Percentiles rank a stretch among this genome's conserved stretches.
These are phyloP conservation scores for Elsinoe fawcettii DNA, from an alignment of 2,329 filamentous ascomycete species.

Conservation along the genomic window DNA sequence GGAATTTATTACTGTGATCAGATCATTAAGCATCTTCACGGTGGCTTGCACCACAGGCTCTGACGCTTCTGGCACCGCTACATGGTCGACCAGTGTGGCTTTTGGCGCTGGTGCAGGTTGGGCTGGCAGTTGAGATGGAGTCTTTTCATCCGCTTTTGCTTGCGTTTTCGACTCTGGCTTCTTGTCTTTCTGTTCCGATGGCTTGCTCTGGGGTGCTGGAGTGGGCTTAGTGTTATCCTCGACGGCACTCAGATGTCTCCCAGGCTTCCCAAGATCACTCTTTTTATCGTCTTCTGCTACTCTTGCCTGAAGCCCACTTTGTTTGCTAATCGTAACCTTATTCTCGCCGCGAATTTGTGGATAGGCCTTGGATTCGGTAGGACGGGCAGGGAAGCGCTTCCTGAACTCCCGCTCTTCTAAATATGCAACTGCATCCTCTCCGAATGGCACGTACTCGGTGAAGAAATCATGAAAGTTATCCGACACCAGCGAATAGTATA, in stretches of 20 bases:
- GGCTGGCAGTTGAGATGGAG: constrained; percentile 23
- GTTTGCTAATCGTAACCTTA: constrained; percentile 73
- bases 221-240: constrained; percentile 36
- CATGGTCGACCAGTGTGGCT: constrained; percentile 63
- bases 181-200: constrained; percentile 5
- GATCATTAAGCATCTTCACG: constrained; percentile 90
- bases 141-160: constrained; percentile 12
- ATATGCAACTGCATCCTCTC: constrained; percentile 89
- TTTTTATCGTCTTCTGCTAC: constrained; percentile 52
- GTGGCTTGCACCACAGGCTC: constrained; percentile 89
- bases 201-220: constrained; percentile 18
- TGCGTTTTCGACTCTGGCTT: constrained; percentile 10
- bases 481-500: constrained; percentile 86
- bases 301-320: constrained; percentile 77
- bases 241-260: constrained; percentile 56
- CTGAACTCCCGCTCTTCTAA: constrained; percentile 92
- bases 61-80: constrained; percentile 65
- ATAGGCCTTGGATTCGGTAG: constrained; percentile 34
- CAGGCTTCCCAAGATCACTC: constrained; percentile 34
- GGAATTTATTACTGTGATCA: constrained; percentile 87
- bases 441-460: constrained; percentile 90
- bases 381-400: constrained; percentile 63
- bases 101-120: constrained; percentile 39
- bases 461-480: constrained; percentile 99
- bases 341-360: constrained; percentile 49